Percentiles rank a stretch among this genome's conserved stretches.
Conservation (phyloP, 495 filamentous ascomycete genomes). For the Penicillium mononematosum region DNA sequence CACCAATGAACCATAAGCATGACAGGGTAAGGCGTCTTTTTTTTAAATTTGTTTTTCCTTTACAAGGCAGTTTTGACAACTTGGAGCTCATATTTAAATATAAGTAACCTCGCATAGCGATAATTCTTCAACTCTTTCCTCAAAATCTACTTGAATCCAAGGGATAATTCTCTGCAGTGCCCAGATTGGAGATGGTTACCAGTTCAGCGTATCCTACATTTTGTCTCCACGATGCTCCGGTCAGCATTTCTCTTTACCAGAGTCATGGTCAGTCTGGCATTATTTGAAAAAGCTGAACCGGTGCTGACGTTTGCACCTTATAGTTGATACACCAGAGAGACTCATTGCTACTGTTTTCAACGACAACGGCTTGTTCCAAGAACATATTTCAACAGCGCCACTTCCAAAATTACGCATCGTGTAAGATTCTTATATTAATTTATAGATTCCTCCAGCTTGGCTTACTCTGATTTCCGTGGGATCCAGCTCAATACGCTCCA, state of each 20-base stretch:
- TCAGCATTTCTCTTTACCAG: slow-evolving; percentile 3
- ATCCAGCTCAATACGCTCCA: slow-evolving; percentile 2
- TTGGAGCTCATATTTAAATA: neutral
- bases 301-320: neutral
- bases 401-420: slow-evolving; percentile 2
- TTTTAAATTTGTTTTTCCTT: neutral
- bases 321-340: neutral
- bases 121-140: neutral
- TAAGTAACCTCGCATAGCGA: neutral
- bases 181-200: neutral
- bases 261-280: neutral
- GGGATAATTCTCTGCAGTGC: neutral
- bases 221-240: slow-evolving; percentile 1
- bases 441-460: neutral
- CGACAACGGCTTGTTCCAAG: neutral
- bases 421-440: neutral
- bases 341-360: neutral
- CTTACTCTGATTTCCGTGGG: neutral
- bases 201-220: neutral
- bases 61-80: no score
- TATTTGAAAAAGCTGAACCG: neutral
- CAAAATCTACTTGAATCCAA: neutral
- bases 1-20: no score
- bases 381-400: neutral
- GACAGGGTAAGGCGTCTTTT: neutral